A percentile compares a stretch with the other conserved stretches of the same genome.
Conservation (phyloP, 805 yeast species). For the Metschnikowia aberdeeniae region DNA sequence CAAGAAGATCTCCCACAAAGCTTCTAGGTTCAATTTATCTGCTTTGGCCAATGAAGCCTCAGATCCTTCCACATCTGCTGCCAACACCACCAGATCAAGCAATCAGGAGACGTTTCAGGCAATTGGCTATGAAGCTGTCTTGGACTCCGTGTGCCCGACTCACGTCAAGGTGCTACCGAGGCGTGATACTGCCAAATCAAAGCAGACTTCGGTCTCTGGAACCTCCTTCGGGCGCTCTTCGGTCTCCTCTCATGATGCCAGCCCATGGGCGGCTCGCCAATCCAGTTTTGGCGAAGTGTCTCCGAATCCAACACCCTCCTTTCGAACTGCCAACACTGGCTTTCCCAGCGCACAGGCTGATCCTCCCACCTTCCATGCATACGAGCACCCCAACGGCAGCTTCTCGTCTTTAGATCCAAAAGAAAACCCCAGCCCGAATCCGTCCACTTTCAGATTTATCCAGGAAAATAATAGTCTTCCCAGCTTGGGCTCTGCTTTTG, state of each 20-base stretch:
- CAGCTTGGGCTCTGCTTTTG: constrained; percentile 1
- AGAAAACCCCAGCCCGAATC: not conserved
- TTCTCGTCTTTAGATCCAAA: constrained; percentile 15
- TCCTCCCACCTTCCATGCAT: constrained; percentile 1
- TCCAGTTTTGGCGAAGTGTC: not conserved
- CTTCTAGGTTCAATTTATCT: constrained; percentile 23
- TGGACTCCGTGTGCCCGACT: constrained; percentile 26
- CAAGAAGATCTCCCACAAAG: constrained; percentile 26
- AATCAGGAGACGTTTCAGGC: constrained; percentile 29
- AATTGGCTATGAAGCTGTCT: constrained; percentile 31
- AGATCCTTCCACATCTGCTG: constrained; percentile 2
- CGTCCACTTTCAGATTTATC: not conserved
- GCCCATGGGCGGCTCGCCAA: not conserved
- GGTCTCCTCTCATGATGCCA: constrained; percentile 7
- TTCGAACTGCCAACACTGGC: constrained; percentile 2
- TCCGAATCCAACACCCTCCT: not conserved
- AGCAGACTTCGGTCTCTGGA: constrained; percentile 4
- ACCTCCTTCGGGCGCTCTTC: constrained; percentile 7
- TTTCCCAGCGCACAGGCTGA: not conserved
- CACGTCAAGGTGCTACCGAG: constrained; percentile 19
- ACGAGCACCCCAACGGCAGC: constrained; percentile 8
- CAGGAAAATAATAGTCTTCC: not conserved
- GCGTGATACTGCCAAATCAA: constrained; percentile 7
- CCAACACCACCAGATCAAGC: not conserved
- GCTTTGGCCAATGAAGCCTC: constrained; percentile 6